Conservation (phyloP, 2,329 filamentous ascomycete genomes). For the Neocatenulostroma microsporum region DNA sequence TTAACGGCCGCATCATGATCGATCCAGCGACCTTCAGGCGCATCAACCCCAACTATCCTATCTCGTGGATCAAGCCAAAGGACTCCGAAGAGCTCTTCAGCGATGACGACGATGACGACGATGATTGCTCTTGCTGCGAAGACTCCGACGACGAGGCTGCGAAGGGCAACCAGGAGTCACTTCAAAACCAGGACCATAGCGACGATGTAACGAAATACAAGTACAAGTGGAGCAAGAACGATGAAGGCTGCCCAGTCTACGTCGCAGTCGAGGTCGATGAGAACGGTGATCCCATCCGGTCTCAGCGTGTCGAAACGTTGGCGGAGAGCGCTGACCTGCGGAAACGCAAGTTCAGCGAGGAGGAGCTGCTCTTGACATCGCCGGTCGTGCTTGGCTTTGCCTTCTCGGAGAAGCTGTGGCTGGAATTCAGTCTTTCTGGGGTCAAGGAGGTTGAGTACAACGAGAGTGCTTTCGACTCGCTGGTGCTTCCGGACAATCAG, state of each 20-base stretch:
- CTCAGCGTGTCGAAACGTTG: constrained; percentile 53
- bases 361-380: constrained; percentile 76
- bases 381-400: constrained; percentile 80
- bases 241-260: constrained; percentile 42
- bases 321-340: constrained; percentile 25
- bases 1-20: constrained; percentile 82
- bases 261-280: constrained; percentile 51
- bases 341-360: constrained; percentile 56
- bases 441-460: constrained; percentile 81
- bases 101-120: constrained; percentile 40
- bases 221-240: constrained; percentile 40
- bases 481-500: constrained; percentile 61
- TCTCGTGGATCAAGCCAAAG: constrained; percentile 65
- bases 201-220: constrained; percentile 33
- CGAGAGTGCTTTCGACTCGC: constrained; percentile 68
- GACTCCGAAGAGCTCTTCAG: constrained; percentile 50
- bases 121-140: constrained; percentile 34
- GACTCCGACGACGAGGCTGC: constrained; percentile 33
- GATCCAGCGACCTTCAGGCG: constrained; percentile 74
- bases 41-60: constrained; percentile 77
- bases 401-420: constrained; percentile 82
- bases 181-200: constrained; percentile 41
- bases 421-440: constrained; percentile 74
- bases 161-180: constrained; percentile 45
- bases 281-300: constrained; percentile 47